Conservation (phyloP, 208 protist species). For the Crithidia acanthocephali region DNA sequence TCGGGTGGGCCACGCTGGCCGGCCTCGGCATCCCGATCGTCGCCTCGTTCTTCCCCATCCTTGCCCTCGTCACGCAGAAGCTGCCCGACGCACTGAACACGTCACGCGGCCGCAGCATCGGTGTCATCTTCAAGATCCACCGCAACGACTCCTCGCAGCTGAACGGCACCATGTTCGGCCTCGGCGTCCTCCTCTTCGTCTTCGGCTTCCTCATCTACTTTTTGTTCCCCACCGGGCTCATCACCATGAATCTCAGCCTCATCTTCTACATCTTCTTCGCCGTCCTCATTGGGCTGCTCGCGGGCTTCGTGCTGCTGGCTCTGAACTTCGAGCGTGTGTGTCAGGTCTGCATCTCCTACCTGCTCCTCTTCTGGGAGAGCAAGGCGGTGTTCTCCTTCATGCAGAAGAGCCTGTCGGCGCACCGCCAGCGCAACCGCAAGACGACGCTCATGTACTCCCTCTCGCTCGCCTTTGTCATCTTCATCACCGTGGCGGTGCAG, state of each 20-base stretch:
- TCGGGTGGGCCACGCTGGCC: slow-evolving; percentile 75
- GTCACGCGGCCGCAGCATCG: slow-evolving; percentile 50
- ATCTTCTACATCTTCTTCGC: slow-evolving; percentile 96
- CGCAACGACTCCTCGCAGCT: slow-evolving; percentile 34
- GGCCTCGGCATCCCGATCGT: slow-evolving; percentile 89
- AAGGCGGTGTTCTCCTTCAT: slow-evolving; percentile 66
- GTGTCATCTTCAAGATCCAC: slow-evolving; percentile 77
- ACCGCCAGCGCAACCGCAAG: slow-evolving; percentile 94
- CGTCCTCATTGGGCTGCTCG: slow-evolving; percentile 90
- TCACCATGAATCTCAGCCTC: slow-evolving; percentile 86
- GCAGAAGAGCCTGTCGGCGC: slow-evolving; percentile 92
- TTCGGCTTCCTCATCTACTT: slow-evolving; percentile 94
- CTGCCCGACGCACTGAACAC: slow-evolving; percentile 91
- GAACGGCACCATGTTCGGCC: slow-evolving; percentile 42
- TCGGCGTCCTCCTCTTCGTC: slow-evolving; percentile 61
- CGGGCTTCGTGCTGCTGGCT: slow-evolving; percentile 86
- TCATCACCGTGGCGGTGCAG: slow-evolving; percentile 89
- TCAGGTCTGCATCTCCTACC: slow-evolving; percentile 45
- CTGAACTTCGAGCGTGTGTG: slow-evolving; percentile 93
- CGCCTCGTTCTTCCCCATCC: slow-evolving; percentile 91
- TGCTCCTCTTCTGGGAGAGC: slow-evolving; percentile 93
- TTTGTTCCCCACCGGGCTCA: slow-evolving; percentile 88
- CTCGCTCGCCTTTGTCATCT: slow-evolving; percentile 94
- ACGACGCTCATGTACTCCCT: slow-evolving; percentile 96
- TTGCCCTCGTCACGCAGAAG: slow-evolving; percentile 67